phyloP scores from a whole-genome alignment of 495 filamentous ascomycete genomes.

The Penicillium tannophilum region DNA sequence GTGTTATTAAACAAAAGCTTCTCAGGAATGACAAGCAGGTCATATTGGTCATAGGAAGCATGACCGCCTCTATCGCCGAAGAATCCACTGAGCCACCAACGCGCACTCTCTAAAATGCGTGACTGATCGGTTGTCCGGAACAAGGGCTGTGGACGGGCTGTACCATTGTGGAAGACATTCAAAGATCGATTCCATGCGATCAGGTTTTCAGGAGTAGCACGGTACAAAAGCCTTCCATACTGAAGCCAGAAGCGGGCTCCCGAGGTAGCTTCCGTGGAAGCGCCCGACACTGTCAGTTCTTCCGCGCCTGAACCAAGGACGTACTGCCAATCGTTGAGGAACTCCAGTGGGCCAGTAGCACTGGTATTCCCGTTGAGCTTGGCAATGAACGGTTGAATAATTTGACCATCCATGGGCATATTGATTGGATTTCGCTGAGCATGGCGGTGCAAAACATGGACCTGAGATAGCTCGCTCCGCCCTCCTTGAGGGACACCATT shows the following conservation, averaged over 20 bases:
- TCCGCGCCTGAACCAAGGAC: constrained; percentile 36
- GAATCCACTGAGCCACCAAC: constrained; percentile 47
- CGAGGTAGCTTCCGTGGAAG: constrained; percentile 51
- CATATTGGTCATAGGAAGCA: constrained; percentile 39
- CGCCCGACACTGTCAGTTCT: constrained; percentile 49
- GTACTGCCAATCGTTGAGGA: constrained; percentile 55
- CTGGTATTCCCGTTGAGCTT: constrained; percentile 37
- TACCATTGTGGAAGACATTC: constrained; percentile 49
- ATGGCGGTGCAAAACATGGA: constrained; percentile 54
- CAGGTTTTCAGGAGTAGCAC: constrained; percentile 39
- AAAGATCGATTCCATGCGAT: constrained; percentile 44
- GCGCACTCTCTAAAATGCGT: constrained; percentile 51
- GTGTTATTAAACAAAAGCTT: constrained; percentile 51
- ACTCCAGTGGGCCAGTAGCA: constrained; percentile 45
- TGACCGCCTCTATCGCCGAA: constrained; percentile 40
- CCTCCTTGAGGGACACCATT: constrained; percentile 50
- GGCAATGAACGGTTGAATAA: constrained; percentile 49
- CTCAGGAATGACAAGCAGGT: constrained; percentile 51
- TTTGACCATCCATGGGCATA: constrained; percentile 41
- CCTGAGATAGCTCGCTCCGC: constrained; percentile 54
- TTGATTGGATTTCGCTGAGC: constrained; percentile 53
- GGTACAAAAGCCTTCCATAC: constrained; percentile 55
- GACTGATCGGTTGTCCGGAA: constrained; percentile 53
- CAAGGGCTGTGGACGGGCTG: constrained; percentile 44
- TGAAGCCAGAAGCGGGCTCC: constrained; percentile 54